Base-by-base conservation (phyloP, 441 rosid species). In the Gossypium davidsonii region DNA sequence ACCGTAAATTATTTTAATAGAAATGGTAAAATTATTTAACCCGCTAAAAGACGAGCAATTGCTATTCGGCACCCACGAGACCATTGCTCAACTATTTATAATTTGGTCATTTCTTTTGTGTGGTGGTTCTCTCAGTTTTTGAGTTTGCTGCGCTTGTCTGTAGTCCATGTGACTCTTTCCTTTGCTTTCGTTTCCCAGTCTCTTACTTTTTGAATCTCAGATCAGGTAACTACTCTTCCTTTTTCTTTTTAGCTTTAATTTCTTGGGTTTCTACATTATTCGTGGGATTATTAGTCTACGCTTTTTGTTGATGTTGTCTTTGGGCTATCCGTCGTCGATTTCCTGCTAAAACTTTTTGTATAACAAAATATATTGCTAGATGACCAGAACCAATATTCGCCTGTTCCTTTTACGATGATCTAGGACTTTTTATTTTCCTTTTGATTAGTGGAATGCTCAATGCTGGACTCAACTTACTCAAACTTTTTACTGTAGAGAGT, bases 201-300 rank as follows among this genome's bases (percentile, higher is more conserved):
- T 23, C 25, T 15, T 20, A 5, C 46, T 9, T 46, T 49, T 42
- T 58, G 64, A 66, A 70, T 74, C 73, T 49, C 73, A 52, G 20
- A 37, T 71, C 57, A 49, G 78, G 73, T 70, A 58, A 3, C 65
- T 2, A 12, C 51, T 48, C 2, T 15, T 58, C 28, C 8, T 66
- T 46, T 65, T 23, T 60, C 31, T 57, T 2, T 2, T 18, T n/a
- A 65, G 11, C 60, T 61, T 46, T 58, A 42, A 70, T 39, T 39
- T 9, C 46, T 56, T n/a, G 8, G 15, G 56, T 15, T 51, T 15
- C 34, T 52, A 21, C 28, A 14, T 12, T 34, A 5, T 4, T 26
- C 2, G 21, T 25, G 23, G 23, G 12, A 15, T 67, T 28, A 9
- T 14, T 25, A 17, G 3, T 3, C 4, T 49, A n/a, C 4, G 5